phyloP scores from a whole-genome alignment of 768 basidiomycete species.

The Rhizopogon roseolus region DNA sequence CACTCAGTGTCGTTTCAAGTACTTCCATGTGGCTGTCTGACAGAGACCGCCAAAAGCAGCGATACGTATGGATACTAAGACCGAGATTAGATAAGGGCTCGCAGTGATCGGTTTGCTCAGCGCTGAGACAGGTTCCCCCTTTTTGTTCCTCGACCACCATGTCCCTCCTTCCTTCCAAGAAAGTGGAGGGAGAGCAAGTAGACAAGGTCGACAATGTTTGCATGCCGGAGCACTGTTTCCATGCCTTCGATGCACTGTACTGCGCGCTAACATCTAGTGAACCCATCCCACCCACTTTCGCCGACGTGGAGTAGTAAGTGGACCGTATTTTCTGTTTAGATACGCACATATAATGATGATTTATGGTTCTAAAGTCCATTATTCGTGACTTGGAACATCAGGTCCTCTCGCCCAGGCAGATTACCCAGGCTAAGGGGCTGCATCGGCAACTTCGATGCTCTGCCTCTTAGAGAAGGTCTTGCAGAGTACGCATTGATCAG shows the following conservation, averaged over 20 bases:
- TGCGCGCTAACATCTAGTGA: constrained; percentile 56
- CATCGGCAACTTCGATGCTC: constrained; percentile 88
- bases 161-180: constrained; percentile 54
- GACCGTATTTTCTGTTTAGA: background rate
- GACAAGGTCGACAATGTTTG: constrained; percentile 46
- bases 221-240: constrained; percentile 70
- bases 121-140: background rate
- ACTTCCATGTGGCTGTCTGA: background rate
- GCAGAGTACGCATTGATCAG: constrained; percentile 90
- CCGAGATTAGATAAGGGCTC: too few species aligned
- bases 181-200: constrained; percentile 34
- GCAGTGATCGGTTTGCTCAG: background rate
- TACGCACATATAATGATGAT: background rate
- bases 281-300: constrained; percentile 59
- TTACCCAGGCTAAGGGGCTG: constrained; percentile 78
- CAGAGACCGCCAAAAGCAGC: constrained; percentile 22
- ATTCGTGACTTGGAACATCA: constrained; percentile 95
- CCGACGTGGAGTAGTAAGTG: constrained; percentile 75
- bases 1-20: too few species aligned
- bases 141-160: constrained; percentile 32
- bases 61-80: too few species aligned
- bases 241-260: constrained; percentile 78
- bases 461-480: constrained; percentile 69
- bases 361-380: constrained; percentile 47
- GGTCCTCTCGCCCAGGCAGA: constrained; percentile 53